Base-by-base conservation (phyloP, 805 yeast genomes). In the Lachancea fermentati region DNA sequence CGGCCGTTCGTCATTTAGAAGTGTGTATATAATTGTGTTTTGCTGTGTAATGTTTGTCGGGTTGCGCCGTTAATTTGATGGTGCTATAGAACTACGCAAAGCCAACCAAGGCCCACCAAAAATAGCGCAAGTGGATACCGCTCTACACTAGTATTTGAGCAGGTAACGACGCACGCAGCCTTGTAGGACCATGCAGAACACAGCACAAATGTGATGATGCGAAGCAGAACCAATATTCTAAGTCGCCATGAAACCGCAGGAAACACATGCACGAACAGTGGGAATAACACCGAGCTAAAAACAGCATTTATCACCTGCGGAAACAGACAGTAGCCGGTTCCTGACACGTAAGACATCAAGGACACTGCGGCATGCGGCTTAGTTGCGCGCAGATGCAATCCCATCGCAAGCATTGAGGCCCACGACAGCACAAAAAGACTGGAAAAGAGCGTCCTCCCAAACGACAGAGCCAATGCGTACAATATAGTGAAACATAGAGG, bases 301-400 rank as follows among this genome's bases (percentile, higher is more conserved):
- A 57, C 24, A 2, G 62, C 47, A 25, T 54, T 56, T 5, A 60
- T 26, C 4, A 61, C 57, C 30, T 56, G 58, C 11, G 65, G 63
- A 39, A 60, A 62, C 9, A 62, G 38, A 37, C 65, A 61, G 41
- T 62, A 62, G 11, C 65, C 63, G 2, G 55, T 43, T 4, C 60
- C 35, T 3, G 67, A 62, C 3, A 61, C 43, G 33, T 62, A 57
- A 1, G 64, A 54, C 18, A 62, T 45, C 30, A 59, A 30, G 1
- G 64, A 57, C 28, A 34, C 32, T 4, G 36, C 25, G 12, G 51
- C 57, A 8, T 43, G 41, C 5, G 62, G 56, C 29, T 51, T 56
- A 2, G 50, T 46, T 15, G 59, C 34, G 36, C 55, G 54, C 33
- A 61, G 36, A 47, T 62, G 67, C 34, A 54, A 36, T 2, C 60